Evolutionary conservation across 1,284 basidiomycete species (phyloP), one percentile per base, ranked within the genome.

Genomic region (Ceratobasidium papillatum): DNA sequence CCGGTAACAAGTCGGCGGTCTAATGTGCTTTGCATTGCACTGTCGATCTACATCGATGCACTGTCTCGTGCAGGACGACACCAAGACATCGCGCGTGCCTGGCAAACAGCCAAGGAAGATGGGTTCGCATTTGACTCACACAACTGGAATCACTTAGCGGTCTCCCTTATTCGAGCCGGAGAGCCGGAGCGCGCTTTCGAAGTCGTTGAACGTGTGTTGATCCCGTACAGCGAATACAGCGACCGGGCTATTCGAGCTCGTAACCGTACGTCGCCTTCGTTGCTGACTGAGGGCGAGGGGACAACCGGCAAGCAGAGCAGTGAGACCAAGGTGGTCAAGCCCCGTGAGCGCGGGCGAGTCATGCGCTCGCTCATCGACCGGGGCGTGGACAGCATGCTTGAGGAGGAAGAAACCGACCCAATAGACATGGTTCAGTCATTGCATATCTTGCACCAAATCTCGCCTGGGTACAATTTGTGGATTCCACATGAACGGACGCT

Each of bases 141-240:
- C 78, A 99, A 98, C 82, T 99, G 95, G 93, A 99, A 98, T 80
- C 90, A 94, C 79, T 86, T 97, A 30, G 87, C 86, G 30, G 84
- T 91, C 2, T 92, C 91, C 14, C 87, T 97, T 41, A 85, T 95
- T 36, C 88, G 91, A 41, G 93, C 91, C 0, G 95, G 93, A 22
- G 89, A 97, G 79, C 81, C 90, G 7, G 89, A 91, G 77, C 91
- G 91, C 61, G 95, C 94, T 2, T 94, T 97, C 81, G 89, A 91
- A 78, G 86, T 98, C 30, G 82, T 95, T 34, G 94, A 98, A 81
- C 86, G 87, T 58, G 89, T 98, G 51, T 86, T 98, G 69, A 78
- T 95, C 19, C 90, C 90, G 0, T 87, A 87, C 62, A 83, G 81
- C 19, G 82, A 83, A 38, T 68, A 62, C 14, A 68, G 22, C 45